Conservation (phyloP, 2,329 filamentous ascomycete species). For the Cryphonectria japonica region DNA sequence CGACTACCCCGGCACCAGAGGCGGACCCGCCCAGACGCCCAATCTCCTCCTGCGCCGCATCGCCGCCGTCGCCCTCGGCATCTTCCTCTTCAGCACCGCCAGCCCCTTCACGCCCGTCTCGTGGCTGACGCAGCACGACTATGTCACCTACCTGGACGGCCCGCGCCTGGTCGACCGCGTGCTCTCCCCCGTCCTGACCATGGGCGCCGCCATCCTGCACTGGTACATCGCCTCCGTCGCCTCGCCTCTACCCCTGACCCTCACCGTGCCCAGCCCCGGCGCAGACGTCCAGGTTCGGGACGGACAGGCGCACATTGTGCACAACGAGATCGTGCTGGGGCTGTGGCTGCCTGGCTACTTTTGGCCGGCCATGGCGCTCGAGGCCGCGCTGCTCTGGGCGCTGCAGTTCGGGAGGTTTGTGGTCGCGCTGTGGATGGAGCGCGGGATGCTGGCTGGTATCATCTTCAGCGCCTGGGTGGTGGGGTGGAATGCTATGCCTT, state of each 20-base stretch:
- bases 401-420: constrained; percentile 10
- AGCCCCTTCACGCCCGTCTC: constrained; percentile 24
- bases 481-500: constrained; percentile 29
- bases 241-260: constrained; percentile 22
- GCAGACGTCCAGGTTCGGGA: constrained; percentile 11
- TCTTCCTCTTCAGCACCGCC: constrained; percentile 18
- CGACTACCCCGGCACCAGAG: constrained; percentile 8
- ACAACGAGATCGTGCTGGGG: constrained; percentile 18
- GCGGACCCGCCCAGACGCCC: neutral
- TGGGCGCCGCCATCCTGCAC: constrained; percentile 26
- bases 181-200: constrained; percentile 21
- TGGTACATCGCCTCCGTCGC: constrained; percentile 26
- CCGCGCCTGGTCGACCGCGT: constrained; percentile 25
- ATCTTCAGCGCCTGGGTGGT: constrained; percentile 20
- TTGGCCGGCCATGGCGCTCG: constrained; percentile 20
- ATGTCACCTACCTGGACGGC: constrained; percentile 25
- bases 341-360: constrained; percentile 27
- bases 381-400: constrained; percentile 24
- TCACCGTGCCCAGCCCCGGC: constrained; percentile 22
- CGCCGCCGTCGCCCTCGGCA: constrained; percentile 23
- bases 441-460: neutral
- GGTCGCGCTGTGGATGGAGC: constrained; percentile 6
- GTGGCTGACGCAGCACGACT: constrained; percentile 27
- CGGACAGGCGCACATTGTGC: neutral
- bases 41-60: constrained; percentile 22